These are phyloP conservation scores for Ogataea nakhonphanomensis DNA, from an alignment of 805 yeast species.

Conservation along the genomic window DNA sequence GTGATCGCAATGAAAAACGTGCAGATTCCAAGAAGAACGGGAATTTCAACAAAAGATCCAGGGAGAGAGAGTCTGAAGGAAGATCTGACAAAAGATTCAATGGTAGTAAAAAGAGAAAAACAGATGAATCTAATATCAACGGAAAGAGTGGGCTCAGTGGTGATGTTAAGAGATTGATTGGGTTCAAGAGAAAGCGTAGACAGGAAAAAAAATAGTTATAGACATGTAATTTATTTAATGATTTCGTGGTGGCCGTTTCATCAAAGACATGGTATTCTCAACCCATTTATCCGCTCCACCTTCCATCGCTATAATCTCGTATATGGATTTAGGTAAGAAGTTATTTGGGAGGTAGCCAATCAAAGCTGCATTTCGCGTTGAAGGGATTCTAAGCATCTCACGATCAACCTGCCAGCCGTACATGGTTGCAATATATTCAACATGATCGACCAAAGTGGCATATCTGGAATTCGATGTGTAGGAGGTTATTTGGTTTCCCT, in stretches of 20 bases:
- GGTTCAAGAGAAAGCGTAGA: slow-evolving; percentile 64
- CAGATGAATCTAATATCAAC: slow-evolving; percentile 4
- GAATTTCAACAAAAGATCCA: slow-evolving; percentile 4
- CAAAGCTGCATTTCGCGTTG: slow-evolving; percentile 89
- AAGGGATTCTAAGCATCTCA: slow-evolving; percentile 89
- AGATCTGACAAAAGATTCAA: slow-evolving; percentile 1
- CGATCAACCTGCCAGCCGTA: slow-evolving; percentile 84
- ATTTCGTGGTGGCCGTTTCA: slow-evolving; percentile 66
- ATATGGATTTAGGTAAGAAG: slow-evolving; percentile 36
- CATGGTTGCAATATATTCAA: slow-evolving; percentile 57
- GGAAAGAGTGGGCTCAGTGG: slow-evolving; percentile 37
- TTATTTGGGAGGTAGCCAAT: slow-evolving; percentile 52
- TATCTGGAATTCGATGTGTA: slow-evolving; percentile 59
- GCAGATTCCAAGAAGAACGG: slow-evolving; percentile 16
- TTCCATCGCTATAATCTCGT: slow-evolving; percentile 64
- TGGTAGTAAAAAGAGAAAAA: slow-evolving; percentile 11
- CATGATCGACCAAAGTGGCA: slow-evolving; percentile 83
- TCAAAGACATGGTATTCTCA: slow-evolving; percentile 68
- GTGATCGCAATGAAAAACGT: slow-evolving; percentile 29
- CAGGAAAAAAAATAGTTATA: slow-evolving; percentile 32
- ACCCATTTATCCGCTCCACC: slow-evolving; percentile 95
- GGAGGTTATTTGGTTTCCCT: slow-evolving; percentile 18
- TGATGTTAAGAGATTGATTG: slow-evolving; percentile 61
- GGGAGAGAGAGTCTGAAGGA: too few species aligned
- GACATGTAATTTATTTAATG: slow-evolving; percentile 37